phyloP scores from a whole-genome alignment of 441 rosid species.

The Euphorbia schlechtendalii region DNA sequence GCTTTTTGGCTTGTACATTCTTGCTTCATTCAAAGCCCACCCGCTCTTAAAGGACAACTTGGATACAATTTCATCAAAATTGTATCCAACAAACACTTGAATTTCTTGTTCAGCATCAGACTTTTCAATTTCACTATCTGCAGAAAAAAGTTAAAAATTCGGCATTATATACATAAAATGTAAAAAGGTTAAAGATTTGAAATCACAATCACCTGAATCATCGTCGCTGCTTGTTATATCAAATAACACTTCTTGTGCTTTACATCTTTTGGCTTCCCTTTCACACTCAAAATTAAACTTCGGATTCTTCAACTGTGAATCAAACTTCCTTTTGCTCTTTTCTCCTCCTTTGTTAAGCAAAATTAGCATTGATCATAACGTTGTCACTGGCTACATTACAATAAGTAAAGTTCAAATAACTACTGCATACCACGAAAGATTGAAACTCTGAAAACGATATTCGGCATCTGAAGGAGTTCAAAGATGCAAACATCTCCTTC shows the following conservation, averaged over 20 bases:
- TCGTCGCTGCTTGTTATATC: too few species aligned
- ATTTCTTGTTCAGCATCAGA: not conserved
- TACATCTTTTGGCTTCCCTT: not conserved
- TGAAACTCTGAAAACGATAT: not conserved
- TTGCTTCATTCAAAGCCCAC: not conserved
- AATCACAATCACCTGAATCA: too few species aligned
- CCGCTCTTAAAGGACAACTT: not conserved
- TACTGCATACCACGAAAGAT: not conserved
- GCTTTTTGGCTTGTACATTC: slow-evolving; percentile 9
- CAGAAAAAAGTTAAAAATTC: too few species aligned
- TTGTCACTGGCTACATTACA: too few species aligned
- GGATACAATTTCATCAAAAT: not conserved
- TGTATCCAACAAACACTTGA: not conserved
- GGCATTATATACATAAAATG: too few species aligned
- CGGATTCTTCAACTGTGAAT: not conserved
- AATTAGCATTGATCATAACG: not conserved
- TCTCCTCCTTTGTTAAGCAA: too few species aligned
- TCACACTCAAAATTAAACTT: too few species aligned
- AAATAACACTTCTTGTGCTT: not conserved
- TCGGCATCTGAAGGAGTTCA: not conserved
- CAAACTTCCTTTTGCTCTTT: too few species aligned
- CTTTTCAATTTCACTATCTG: too few species aligned
- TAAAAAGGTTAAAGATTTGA: too few species aligned
- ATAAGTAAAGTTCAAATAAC: too few species aligned
- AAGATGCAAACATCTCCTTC: not conserved